Percentiles rank a stretch among this genome's conserved stretches.
phyloP scores from a whole-genome alignment of 352 stramenopile genomes.

The Globisporangium cederbergense region DNA sequence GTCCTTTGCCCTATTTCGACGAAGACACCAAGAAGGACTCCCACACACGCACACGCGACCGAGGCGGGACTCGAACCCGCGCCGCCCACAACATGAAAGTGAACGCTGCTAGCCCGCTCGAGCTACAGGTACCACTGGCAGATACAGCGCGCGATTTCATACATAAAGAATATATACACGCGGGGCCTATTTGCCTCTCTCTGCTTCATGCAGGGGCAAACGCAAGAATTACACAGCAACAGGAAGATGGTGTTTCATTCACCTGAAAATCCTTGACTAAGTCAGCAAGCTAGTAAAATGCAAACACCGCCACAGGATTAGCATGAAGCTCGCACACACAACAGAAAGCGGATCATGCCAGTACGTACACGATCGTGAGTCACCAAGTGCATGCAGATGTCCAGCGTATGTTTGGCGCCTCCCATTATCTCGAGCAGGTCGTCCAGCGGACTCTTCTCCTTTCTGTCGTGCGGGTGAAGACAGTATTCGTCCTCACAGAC shows the following conservation, averaged over 20 bases:
- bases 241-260: not conserved
- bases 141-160: not conserved
- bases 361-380: no score
- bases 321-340: no score
- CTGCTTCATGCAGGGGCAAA: not conserved
- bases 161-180: slow-evolving; percentile 7
- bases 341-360: no score
- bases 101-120: slow-evolving; percentile 7
- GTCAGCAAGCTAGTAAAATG: no score
- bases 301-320: no score
- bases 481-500: no score
- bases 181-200: not conserved
- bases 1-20: not conserved
- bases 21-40: not conserved
- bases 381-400: no score
- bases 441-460: no score
- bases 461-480: no score
- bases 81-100: slow-evolving; percentile 17
- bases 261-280: no score
- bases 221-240: not conserved
- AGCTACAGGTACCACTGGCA: slow-evolving; percentile 1
- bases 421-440: no score
- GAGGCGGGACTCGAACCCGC: slow-evolving; percentile 61
- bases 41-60: slow-evolving; percentile 7
- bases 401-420: no score